Evolutionary conservation across 2,329 filamentous ascomycete species (phyloP), one percentile per base, ranked within the genome.

Genomic region (Phoma sp.): DNA sequence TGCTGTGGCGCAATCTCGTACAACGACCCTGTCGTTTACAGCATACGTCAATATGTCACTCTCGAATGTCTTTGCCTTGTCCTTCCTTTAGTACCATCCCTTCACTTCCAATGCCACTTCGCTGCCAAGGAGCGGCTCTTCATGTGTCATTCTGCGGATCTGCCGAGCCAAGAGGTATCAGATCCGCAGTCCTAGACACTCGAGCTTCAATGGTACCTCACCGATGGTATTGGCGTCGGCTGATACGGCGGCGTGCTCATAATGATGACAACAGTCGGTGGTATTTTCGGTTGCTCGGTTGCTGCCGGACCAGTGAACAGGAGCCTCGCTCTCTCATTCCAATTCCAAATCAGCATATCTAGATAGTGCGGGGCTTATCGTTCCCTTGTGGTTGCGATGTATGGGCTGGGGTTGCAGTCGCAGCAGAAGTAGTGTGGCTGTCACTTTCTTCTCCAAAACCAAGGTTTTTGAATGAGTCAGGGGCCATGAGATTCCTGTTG

Each of bases 381-480:
- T 63, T 57, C 38, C 41, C 50, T 58, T 66, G 60, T 44, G 60
- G 44, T 55, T 65, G 63, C 43, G 59, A 50, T 65, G 66, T 46
- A 46, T 57, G 64, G 22, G 66, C 54, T 61, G 64, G 53, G 57
- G 67, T 69, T 66, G 62, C 66, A 67, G 63, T 61, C 7, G 56
- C 54, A 62, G 64, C 18, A 35, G 47, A 40, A 43, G 47, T 29
- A 30, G 37, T 51, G 14, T 55, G 54, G 25, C 43, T 43, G 45
- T 68, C 62, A n/a, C 60, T 75, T 39, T 85, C 82, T 55, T 83
- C 80, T 5, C 80, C 78, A 65, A 96, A 95, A 0, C 95, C 95
- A 36, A 99, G 80, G 70, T 99, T 99, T 75, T 90, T 91, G 76
- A 98, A 95, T 55, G 96, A 90, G 70, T 99, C 95, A 64, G 85